These are phyloP conservation scores for Decorospora gaudefroyi DNA, from an alignment of 2,329 filamentous ascomycete species.

Conservation along the genomic window DNA sequence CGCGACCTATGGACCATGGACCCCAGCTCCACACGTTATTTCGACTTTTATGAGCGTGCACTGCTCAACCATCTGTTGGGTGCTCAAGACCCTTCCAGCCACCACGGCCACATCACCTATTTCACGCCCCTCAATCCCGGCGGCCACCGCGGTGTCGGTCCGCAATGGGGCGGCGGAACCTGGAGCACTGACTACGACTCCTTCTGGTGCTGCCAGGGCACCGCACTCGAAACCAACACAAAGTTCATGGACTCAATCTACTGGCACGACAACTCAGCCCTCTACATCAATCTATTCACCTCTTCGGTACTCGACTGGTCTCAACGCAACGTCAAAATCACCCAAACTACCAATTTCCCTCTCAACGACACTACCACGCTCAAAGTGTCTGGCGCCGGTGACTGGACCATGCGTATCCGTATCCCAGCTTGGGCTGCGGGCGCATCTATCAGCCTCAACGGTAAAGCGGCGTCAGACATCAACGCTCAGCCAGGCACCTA, in stretches of 20 bases:
- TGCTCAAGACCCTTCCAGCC: slow-evolving; percentile 52
- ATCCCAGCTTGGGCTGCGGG: slow-evolving; percentile 54
- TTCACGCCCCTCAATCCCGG: slow-evolving; percentile 58
- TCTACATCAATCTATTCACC: slow-evolving; percentile 58
- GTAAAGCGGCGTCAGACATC: slow-evolving; percentile 31
- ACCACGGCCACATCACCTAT: slow-evolving; percentile 59
- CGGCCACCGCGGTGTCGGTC: slow-evolving; percentile 55
- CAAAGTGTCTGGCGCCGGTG: slow-evolving; percentile 43
- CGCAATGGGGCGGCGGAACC: slow-evolving; percentile 58
- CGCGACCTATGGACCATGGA: slow-evolving; percentile 56
- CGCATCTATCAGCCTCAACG: slow-evolving; percentile 53
- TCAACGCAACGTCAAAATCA: slow-evolving; percentile 48
- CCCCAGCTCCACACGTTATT: slow-evolving; percentile 52
- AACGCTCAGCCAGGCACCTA: slow-evolving; percentile 48
- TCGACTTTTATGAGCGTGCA: slow-evolving; percentile 60
- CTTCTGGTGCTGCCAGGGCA: slow-evolving; percentile 61
- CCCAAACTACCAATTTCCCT: slow-evolving; percentile 54
- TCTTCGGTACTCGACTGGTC: slow-evolving; percentile 55
- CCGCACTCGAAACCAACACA: slow-evolving; percentile 59
- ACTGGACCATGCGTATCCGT: slow-evolving; percentile 50
- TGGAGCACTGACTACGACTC: slow-evolving; percentile 60
- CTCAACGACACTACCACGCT: slow-evolving; percentile 50
- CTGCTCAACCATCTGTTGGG: slow-evolving; percentile 59
- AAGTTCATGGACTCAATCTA: slow-evolving; percentile 61
- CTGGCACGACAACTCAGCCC: slow-evolving; percentile 49